Conservation (phyloP, 805 yeast species). For the Wickerhamomyces pijperi region DNA sequence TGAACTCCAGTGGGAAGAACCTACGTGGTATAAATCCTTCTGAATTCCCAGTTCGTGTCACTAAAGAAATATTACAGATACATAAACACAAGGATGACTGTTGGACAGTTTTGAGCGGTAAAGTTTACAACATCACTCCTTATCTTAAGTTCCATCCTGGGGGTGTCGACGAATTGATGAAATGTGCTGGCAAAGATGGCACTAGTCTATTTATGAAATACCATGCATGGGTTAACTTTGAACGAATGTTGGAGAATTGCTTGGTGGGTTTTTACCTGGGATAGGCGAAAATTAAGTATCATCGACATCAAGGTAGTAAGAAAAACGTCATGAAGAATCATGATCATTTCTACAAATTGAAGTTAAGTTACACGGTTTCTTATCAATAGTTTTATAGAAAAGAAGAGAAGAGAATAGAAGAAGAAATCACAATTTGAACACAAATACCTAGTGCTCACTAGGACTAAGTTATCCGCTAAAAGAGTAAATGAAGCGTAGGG, state of each 20-base stretch:
- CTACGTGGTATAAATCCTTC: conserved; percentile 41
- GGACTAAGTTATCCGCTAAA: too few species aligned
- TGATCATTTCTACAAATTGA: neutral
- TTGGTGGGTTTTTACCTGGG: conserved; percentile 44
- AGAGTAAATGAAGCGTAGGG: neutral
- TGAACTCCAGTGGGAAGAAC: conserved; percentile 35
- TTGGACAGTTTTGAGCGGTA: conserved; percentile 76
- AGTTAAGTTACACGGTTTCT: neutral
- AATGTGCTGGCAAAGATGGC: conserved; percentile 78
- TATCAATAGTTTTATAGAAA: neutral
- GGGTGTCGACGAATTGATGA: conserved; percentile 67
- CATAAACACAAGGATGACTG: conserved; percentile 61
- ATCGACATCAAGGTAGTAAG: neutral
- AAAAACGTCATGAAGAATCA: too few species aligned
- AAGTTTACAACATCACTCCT: conserved; percentile 78
- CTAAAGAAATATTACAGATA: conserved; percentile 42
- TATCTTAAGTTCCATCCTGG: conserved; percentile 90
- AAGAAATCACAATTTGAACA: too few species aligned
- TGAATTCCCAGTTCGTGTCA: conserved; percentile 47
- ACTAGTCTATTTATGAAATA: conserved; percentile 65
- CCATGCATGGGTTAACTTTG: conserved; percentile 76
- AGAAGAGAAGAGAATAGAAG: too few species aligned
- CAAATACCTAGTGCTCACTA: too few species aligned
- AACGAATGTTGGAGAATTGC: conserved; percentile 69
- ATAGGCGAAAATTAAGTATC: neutral